These are phyloP conservation scores for Pachyrhizus erosus DNA, from an alignment of 306 rosid genomes.

Conservation along the genomic window DNA sequence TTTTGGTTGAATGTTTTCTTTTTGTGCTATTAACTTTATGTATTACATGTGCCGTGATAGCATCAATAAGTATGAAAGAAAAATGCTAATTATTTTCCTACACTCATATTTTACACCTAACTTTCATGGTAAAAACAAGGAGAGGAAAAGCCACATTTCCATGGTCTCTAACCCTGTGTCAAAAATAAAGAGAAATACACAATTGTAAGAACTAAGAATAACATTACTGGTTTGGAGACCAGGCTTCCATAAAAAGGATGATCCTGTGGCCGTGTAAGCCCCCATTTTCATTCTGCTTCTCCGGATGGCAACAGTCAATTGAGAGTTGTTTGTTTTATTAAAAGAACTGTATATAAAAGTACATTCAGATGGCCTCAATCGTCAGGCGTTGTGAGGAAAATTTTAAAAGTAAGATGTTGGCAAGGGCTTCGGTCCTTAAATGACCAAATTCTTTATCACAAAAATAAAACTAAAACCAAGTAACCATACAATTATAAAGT, in stretches of 20 bases:
- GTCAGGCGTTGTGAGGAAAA: not conserved
- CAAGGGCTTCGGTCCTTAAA: slow-evolving; percentile 35
- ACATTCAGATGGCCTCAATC: slow-evolving; percentile 22
- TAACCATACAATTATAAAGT: slow-evolving; percentile 30
- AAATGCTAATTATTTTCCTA: not conserved
- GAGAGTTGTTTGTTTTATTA: slow-evolving; percentile 7
- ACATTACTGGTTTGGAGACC: not conserved
- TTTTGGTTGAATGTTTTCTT: too few species aligned
- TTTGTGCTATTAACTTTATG: too few species aligned
- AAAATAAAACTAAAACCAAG: not conserved
- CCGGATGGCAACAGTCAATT: not conserved
- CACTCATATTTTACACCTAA: not conserved
- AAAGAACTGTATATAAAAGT: slow-evolving; percentile 13
- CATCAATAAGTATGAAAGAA: not conserved
- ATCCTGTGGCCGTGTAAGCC: not conserved
- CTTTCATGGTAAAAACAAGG: not conserved
- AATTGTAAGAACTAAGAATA: not conserved
- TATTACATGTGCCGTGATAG: too few species aligned
- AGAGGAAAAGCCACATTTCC: not conserved
- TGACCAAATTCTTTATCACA: slow-evolving; percentile 36
- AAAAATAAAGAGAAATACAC: not conserved
- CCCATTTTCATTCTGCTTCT: slow-evolving; percentile 12
- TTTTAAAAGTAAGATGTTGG: not conserved
- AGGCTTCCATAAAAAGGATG: not conserved
- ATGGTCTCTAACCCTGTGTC: not conserved